Base-by-base conservation (phyloP, 2,329 filamentous ascomycete species). In the Fusarium verticillioides region DNA sequence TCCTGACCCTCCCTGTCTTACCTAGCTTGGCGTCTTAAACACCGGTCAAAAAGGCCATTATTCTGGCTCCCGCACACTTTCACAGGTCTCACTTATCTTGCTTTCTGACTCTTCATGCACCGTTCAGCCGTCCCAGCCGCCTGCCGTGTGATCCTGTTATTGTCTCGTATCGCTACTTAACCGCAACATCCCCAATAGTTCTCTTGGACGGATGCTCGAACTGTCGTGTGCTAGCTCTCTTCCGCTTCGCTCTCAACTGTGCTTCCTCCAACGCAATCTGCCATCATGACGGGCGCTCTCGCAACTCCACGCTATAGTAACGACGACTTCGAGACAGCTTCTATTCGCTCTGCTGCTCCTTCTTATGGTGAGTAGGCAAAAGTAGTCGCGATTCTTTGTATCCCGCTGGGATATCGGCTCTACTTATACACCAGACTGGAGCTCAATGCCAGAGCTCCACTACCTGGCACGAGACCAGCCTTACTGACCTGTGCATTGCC, bases 301-400 rank as follows among this genome's bases (percentile, higher is more conserved):
- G 74, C 76, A 57, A 76, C 79, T 28, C 77, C 81, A 62, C 81
- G 81, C 50, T 83, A 83, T 64, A 81, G 79, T 73, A 76, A 82
- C 10, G 87, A 89, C 67, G 91, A 93, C 79, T 89, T 91, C 66
- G 91, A 93, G 76, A 92, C 91, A 28, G 87, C 88, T 11, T 93
- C 91, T 15, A 88, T 93, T 69, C 89, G 85, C 74, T 93, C 91
- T 23, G 87, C 87, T 12, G 90, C 91, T n/a, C 91, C 91, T 44
- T 93, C 91, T 15, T 93, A 93, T 79, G 84, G 88, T 90, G 75
- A 85, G 87, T 83, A 42, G 28, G 42, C 30, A 53, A 44, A 53
- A 42, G 34, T 44, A 50, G 40, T 46, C 47, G 39, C n/a, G 36
- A 61, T 60, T 46, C 54, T 58, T 50, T 47, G 63, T 46, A 42